Conservation (phyloP, 805 yeast species). For the Candida mattraensis region DNA sequence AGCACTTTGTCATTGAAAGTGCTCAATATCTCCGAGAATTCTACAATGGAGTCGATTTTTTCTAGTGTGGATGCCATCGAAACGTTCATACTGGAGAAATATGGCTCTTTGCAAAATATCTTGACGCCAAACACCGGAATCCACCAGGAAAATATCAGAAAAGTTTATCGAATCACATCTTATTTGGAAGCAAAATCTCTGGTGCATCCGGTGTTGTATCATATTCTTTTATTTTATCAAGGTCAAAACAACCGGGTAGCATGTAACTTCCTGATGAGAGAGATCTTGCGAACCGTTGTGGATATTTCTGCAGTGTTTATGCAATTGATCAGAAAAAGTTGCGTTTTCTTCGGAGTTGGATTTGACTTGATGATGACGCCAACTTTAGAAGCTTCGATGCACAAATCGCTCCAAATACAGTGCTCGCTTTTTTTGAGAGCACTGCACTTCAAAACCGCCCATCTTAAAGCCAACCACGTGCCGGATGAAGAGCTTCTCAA, state of each 20-base stretch:
- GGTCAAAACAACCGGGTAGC: slow-evolving; percentile 32
- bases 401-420: slow-evolving; percentile 36
- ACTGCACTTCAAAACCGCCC: slow-evolving; percentile 27
- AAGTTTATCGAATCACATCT: slow-evolving; percentile 21
- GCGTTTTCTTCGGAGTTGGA: slow-evolving; percentile 33
- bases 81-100: slow-evolving; percentile 28
- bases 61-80: slow-evolving; percentile 39
- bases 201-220: slow-evolving; percentile 40
- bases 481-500: slow-evolving; percentile 6
- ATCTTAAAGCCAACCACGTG: background rate
- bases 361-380: slow-evolving; percentile 42
- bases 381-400: slow-evolving; percentile 37
- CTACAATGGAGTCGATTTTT: slow-evolving; percentile 40
- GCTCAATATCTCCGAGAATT: slow-evolving; percentile 40
- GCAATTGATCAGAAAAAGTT: slow-evolving; percentile 34
- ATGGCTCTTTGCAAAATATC: slow-evolving; percentile 30
- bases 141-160: slow-evolving; percentile 24
- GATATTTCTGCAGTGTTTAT: slow-evolving; percentile 39
- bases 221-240: slow-evolving; percentile 43
- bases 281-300: slow-evolving; percentile 30
- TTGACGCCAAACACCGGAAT: slow-evolving; percentile 27
- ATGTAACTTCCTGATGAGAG: slow-evolving; percentile 39
- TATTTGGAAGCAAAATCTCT: slow-evolving; percentile 34
- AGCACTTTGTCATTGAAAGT: slow-evolving; percentile 38
- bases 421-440: slow-evolving; percentile 31